Evolutionary conservation across 768 basidiomycete genomes (phyloP), one percentile per base, ranked within the genome.

Genomic region (Kwoniella mangroviensis): DNA sequence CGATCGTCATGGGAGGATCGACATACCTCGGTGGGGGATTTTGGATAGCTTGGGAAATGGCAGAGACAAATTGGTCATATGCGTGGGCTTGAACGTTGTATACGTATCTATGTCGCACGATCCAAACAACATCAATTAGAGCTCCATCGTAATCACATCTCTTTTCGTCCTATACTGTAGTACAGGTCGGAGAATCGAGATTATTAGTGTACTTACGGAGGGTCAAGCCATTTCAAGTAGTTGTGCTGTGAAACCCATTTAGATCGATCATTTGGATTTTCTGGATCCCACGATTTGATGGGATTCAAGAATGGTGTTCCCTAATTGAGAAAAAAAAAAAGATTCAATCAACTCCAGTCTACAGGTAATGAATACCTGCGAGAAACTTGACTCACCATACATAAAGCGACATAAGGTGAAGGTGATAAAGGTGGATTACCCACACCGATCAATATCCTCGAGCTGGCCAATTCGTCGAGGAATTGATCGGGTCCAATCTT

Each of bases 391-490:
- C 56, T 57, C 26, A 57, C 56, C 17, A 26, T 41, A 43, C 58
- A 60, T 42, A 60, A 42, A 7, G 40, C 41, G 9, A 60, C 28
- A 43, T 60, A 60, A n/a, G 58, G 58, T 21, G 58, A 60, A 60
- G 58, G 58, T n/a, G 58, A 60, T 22, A 60, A 60, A 41, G 58
- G 15, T n/a, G 58, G 58, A 60, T 60, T 60, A 42, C 58, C 58
- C 34, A 60, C 41, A 19, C 58, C 58, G 42, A 60, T 60, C 58
- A 60, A 41, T 21, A 60, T 60, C 40, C 58, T 60, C 21, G 58
- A 41, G 21, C 42, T 60, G 13, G 58, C 15, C 17, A 60, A 41
- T 60, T 60, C 58, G 9, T 60, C 58, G 13, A 11, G 11, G 40
- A 60, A 60, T 43, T 42, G 17, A 9, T 60, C 41, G 9, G 58